Conservation (phyloP, 108 stramenopile species). For the Epithemia pelagica region DNA sequence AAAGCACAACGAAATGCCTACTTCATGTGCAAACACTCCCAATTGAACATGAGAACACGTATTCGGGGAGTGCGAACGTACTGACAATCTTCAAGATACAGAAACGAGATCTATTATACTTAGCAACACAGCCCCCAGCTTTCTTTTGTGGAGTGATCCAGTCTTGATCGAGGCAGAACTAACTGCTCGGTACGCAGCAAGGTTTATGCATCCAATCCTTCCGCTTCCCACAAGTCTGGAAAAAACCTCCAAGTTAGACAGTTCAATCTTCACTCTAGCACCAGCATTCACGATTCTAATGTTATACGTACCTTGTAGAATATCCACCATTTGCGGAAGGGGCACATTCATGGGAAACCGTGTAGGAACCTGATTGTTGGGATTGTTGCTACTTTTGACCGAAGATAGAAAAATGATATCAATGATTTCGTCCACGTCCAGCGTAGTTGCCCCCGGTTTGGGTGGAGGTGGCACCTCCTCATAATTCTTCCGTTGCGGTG, state of each 20-base stretch:
- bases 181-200: too few relatives aligned
- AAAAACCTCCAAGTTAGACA: too few relatives aligned
- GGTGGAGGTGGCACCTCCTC: slow-evolving; percentile 5
- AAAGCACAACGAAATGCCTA: slow-evolving; percentile 73
- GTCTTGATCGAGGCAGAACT: too few relatives aligned
- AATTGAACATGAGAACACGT: slow-evolving; percentile 80
- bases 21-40: slow-evolving; percentile 78
- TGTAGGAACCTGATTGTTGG: slow-evolving; percentile 22
- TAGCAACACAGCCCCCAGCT: too few relatives aligned
- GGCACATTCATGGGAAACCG: slow-evolving; percentile 63
- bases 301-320: slow-evolving; percentile 33
- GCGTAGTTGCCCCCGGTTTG: slow-evolving; percentile 15
- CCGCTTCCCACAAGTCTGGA: slow-evolving; percentile 78
- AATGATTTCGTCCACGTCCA: slow-evolving; percentile 77
- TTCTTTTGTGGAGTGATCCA: too few relatives aligned
- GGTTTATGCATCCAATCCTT: slow-evolving; percentile 78
- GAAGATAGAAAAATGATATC: slow-evolving; percentile 59
- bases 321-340: slow-evolving; percentile 76
- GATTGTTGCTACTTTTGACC: slow-evolving; percentile 39
- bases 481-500: background rate
- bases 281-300: too few relatives aligned
- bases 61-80: slow-evolving; percentile 72
- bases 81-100: slow-evolving; percentile 12
- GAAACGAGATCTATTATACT: background rate
- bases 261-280: too few relatives aligned